Conservation (phyloP, 2,329 filamentous ascomycete genomes). For the Lachnellula suecica region DNA sequence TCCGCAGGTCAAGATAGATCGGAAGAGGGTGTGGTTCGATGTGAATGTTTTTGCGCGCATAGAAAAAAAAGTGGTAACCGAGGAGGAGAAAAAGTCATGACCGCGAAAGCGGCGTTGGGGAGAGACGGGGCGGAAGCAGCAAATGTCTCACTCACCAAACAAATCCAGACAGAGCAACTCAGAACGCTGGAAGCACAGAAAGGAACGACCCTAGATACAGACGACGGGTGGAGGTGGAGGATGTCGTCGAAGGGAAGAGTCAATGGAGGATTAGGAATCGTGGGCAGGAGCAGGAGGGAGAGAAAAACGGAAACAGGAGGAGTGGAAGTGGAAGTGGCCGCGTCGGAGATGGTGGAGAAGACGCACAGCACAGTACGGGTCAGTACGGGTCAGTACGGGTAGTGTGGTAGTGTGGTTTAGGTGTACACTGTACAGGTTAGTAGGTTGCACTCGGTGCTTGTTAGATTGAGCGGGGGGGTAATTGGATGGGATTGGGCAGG, state of each 20-base stretch:
- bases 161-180: slow-evolving; percentile 14
- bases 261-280: slow-evolving; percentile 2
- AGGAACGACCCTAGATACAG: slow-evolving; percentile 22
- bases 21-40: neutral
- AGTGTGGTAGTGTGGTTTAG: no score
- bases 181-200: slow-evolving; percentile 22
- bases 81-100: slow-evolving; percentile 23
- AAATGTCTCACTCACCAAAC: slow-evolving; percentile 25
- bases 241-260: slow-evolving; percentile 2
- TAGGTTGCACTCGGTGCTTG: slow-evolving; percentile 4
- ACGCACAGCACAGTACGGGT: no score
- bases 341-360: no score
- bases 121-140: slow-evolving; percentile 11
- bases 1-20: neutral
- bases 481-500: neutral
- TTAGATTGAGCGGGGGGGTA: neutral
- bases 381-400: no score
- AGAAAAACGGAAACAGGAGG: neutral
- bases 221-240: slow-evolving; percentile 13
- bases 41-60: slow-evolving; percentile 11
- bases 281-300: slow-evolving; percentile 8
- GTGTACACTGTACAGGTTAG: neutral
- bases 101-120: slow-evolving; percentile 10
- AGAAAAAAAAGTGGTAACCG: slow-evolving; percentile 18
- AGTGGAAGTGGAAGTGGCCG: slow-evolving; percentile 1